Conservation (phyloP, 169 alveolate species). For the Eimeria sp. region DNA sequence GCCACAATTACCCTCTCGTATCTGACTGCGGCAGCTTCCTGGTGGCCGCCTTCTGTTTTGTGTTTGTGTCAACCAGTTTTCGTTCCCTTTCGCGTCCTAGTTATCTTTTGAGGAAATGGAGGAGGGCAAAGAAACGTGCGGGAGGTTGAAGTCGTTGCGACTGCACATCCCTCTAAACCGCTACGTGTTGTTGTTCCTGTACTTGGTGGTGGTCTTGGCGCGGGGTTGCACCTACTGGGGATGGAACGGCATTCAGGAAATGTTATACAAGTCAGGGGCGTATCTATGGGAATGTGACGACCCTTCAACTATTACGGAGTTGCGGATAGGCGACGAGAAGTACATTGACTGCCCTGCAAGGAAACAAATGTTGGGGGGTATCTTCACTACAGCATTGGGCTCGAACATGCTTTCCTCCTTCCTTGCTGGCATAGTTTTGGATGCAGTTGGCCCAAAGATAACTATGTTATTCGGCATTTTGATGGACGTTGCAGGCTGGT, state of each 20-base stretch:
- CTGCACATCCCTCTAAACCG: conserved; percentile 66
- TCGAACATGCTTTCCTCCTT: conserved; percentile 77
- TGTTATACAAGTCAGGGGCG: conserved; percentile 84
- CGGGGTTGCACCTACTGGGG: conserved; percentile 85
- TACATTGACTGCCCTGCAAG: conserved; percentile 75
- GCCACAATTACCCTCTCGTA: too few species aligned
- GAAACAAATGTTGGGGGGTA: conserved; percentile 59
- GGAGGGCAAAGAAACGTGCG: conserved; percentile 25
- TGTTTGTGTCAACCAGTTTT: too few species aligned
- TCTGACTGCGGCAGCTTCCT: too few species aligned
- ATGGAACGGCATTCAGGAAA: conserved; percentile 84
- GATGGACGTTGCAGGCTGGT: conserved; percentile 78
- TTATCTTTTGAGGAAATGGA: not conserved
- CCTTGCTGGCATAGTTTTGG: conserved; percentile 64
- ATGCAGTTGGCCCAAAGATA: conserved; percentile 82
- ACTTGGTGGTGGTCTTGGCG: conserved; percentile 68
- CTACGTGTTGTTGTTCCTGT: conserved; percentile 56
- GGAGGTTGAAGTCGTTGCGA: not conserved
- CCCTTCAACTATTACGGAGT: not conserved
- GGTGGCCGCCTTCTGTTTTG: too few species aligned
- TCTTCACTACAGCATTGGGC: conserved; percentile 71
- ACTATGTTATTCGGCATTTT: conserved; percentile 36
- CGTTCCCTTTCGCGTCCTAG: too few species aligned
- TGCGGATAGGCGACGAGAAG: conserved; percentile 13
- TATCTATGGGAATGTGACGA: conserved; percentile 78